Conservation (phyloP, 2,329 filamentous ascomycete species). For the Penicillium sclerotiorum region DNA sequence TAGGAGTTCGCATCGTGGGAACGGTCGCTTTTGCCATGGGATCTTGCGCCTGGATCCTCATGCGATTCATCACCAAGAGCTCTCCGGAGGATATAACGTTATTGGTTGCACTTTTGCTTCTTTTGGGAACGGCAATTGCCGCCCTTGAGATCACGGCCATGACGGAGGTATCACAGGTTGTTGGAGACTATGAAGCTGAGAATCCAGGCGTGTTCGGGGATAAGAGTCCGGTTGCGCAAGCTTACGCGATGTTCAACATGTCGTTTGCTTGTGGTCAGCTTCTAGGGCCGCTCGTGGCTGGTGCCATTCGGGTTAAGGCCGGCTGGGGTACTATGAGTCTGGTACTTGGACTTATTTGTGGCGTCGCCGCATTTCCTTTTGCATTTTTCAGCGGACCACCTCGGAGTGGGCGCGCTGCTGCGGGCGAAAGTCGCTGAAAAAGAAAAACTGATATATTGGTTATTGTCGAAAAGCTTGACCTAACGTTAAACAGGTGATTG, state of each 20-base stretch:
- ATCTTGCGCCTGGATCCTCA: slow-evolving; percentile 62
- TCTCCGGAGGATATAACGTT: slow-evolving; percentile 63
- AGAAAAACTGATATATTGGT: too few species aligned
- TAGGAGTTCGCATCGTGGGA: slow-evolving; percentile 64
- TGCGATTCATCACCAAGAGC: slow-evolving; percentile 63
- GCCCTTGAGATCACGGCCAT: slow-evolving; percentile 66
- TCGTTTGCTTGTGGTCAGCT: slow-evolving; percentile 62
- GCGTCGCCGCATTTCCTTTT: slow-evolving; percentile 26
- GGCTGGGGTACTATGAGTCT: slow-evolving; percentile 33
- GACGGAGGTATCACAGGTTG: slow-evolving; percentile 64
- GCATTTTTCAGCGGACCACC: slow-evolving; percentile 12
- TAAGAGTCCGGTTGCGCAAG: slow-evolving; percentile 60
- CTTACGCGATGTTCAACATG: slow-evolving; percentile 65
- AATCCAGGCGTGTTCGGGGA: slow-evolving; percentile 67
- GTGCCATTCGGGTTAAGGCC: slow-evolving; percentile 33
- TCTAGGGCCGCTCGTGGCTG: slow-evolving; percentile 60
- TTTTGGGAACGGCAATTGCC: slow-evolving; percentile 61
- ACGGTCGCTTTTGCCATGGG: slow-evolving; percentile 56
- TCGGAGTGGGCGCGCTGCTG: not conserved
- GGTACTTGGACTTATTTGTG: slow-evolving; percentile 29
- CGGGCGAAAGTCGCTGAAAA: too few species aligned
- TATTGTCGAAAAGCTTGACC: too few species aligned
- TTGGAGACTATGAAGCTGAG: slow-evolving; percentile 61
- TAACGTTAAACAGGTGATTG: too few species aligned
- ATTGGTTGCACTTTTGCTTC: slow-evolving; percentile 61